phyloP scores from a whole-genome alignment of 139 green algal genomes.

The Asterochloris sp. region DNA sequence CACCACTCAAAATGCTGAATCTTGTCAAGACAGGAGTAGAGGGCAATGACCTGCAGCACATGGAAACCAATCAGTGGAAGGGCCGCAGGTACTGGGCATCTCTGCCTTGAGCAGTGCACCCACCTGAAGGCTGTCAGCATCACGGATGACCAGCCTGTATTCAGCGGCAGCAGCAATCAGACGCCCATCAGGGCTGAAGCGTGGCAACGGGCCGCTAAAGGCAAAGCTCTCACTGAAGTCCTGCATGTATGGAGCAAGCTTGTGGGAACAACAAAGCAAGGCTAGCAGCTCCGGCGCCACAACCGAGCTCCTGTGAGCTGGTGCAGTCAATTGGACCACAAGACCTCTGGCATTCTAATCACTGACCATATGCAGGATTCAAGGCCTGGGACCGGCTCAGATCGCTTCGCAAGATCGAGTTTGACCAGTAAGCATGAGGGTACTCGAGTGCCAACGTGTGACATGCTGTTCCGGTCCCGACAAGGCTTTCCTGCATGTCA shows the following conservation, averaged over 20 bases:
- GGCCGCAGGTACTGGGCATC: background rate
- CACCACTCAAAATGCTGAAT: constrained; percentile 80
- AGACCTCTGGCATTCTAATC: no score
- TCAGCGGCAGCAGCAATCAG: constrained; percentile 70
- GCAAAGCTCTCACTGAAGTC: constrained; percentile 53
- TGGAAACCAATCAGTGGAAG: constrained; percentile 32
- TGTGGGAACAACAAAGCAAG: background rate
- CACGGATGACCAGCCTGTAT: constrained; percentile 74
- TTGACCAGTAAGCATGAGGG: no score
- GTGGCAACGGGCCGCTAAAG: constrained; percentile 45
- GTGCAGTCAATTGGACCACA: background rate
- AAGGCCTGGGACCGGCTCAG: no score
- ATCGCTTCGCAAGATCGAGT: no score
- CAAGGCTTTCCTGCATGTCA: no score
- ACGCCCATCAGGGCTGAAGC: constrained; percentile 65
- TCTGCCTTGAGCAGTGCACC: no score
- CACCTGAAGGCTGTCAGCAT: constrained; percentile 25
- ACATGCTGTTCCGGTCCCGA: no score
- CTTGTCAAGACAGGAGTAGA: constrained; percentile 82
- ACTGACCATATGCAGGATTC: no score
- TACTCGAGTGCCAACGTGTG: no score
- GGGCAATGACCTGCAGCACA: constrained; percentile 60
- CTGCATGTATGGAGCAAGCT: background rate
- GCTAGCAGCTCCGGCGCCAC: no score
- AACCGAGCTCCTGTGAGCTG: background rate